These are phyloP conservation scores for Ganoderma sinense DNA, from an alignment of 1,284 basidiomycete species.

Conservation along the genomic window DNA sequence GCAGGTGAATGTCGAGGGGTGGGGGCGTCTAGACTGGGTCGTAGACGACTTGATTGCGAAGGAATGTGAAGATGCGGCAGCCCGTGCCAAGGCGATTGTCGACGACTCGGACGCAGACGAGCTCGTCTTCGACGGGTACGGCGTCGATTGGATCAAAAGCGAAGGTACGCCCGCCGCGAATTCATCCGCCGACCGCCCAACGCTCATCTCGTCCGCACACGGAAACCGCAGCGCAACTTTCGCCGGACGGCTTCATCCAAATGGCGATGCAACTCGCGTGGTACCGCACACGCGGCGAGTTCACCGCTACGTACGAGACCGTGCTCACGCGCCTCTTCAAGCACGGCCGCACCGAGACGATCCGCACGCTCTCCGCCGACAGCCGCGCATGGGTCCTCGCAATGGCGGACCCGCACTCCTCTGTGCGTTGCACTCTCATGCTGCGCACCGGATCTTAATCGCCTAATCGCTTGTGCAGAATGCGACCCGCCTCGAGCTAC, in stretches of 20 bases:
- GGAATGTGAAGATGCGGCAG: slow-evolving; percentile 69
- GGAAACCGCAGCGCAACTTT: slow-evolving; percentile 63
- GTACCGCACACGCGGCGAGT: slow-evolving; percentile 79
- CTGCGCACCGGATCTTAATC: not conserved
- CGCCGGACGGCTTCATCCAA: slow-evolving; percentile 93
- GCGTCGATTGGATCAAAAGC: slow-evolving; percentile 90
- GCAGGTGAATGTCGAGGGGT: slow-evolving; percentile 43
- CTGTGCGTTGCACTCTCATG: slow-evolving; percentile 48
- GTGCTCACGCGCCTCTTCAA: slow-evolving; percentile 92
- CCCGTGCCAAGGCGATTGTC: slow-evolving; percentile 68
- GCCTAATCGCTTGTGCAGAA: slow-evolving; percentile 11
- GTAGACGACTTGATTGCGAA: slow-evolving; percentile 66
- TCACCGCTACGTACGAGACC: slow-evolving; percentile 96
- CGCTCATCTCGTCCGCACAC: not conserved
- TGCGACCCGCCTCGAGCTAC: slow-evolving; percentile 45
- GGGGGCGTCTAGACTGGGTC: slow-evolving; percentile 82
- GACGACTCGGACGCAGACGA: slow-evolving; percentile 87
- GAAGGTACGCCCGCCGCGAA: slow-evolving; percentile 37
- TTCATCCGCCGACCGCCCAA: not conserved
- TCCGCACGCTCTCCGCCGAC: slow-evolving; percentile 82
- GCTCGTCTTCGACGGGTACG: slow-evolving; percentile 89
- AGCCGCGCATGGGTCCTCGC: slow-evolving; percentile 83
- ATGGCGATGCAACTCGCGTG: slow-evolving; percentile 95
- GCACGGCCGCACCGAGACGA: slow-evolving; percentile 93
- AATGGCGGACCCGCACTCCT: slow-evolving; percentile 65